Evolutionary conservation across 2,329 filamentous ascomycete species (phyloP), one percentile per base, ranked within the genome.

Genomic region (Chrysoporthe cubensis): DNA sequence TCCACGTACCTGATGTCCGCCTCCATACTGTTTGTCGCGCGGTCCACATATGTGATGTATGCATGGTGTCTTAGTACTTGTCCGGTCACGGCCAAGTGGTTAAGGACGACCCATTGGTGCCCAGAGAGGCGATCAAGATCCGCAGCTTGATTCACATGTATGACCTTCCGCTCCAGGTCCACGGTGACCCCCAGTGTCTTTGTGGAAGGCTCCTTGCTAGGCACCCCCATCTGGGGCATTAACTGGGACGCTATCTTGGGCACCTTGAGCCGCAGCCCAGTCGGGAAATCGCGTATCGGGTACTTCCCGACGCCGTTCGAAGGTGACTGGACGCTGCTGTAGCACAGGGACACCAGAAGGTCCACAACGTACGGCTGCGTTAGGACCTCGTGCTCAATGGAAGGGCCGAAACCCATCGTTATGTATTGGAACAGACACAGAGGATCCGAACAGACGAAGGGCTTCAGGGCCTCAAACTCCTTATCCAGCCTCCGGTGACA

Each of bases 391-490:
- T 94, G 89, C 76, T 97, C 94, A 66, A 97, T 88, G 73, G 88
- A 93, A 1, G 92, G 91, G 0, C 94, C 94, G 74, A 97, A 90
- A 0, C 93, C 93, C n/a, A 96, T 82, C 18, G 87, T 84, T 84
- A 97, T 91, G 79, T 96, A 97, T 75, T 97, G 94, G 74, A 92
- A 97, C 4, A 97, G 81, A 74, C 94, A 97, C 3, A 97, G 82
- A 1, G 85, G 82, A 14, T 87, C 85, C 32, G 87, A 87, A 78
- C 94, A 97, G 57, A 97, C 93, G 69, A 91, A 93, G 2, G 91
- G 91, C 72, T 92, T 93, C 69, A 94, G 81, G 1, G 90, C 87
- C 73, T 90, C 87, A 48, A 95, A 89, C 0, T 87, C 85, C 2
- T 83, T 84, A 1, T 86, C 78, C 46, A 92, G 84, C 71, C 85